Conservation (phyloP, 1,284 basidiomycete genomes). For the Marasmius tenuissimus region DNA sequence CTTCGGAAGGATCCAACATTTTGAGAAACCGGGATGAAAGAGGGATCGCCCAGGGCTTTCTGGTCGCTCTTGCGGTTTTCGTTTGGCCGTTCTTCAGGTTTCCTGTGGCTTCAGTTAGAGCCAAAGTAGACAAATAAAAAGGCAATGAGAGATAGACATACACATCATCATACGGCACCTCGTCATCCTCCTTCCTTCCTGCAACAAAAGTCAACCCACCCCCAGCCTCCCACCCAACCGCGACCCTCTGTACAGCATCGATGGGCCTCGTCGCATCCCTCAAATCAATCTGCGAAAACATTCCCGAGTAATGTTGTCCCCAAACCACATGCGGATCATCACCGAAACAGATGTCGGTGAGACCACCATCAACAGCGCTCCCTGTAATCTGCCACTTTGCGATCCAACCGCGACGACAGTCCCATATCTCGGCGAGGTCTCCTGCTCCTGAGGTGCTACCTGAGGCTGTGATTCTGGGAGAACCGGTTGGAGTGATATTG, state of each 20-base stretch:
- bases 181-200: constrained; percentile 58
- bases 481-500: background rate
- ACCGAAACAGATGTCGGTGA: constrained; percentile 71
- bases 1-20: constrained; percentile 49
- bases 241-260: constrained; percentile 67
- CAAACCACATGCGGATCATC: constrained; percentile 73
- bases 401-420: constrained; percentile 78
- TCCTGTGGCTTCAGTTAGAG: constrained; percentile 33
- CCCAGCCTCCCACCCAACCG: constrained; percentile 68
- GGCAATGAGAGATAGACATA: constrained; percentile 36
- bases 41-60: constrained; percentile 55
- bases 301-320: constrained; percentile 75
- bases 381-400: constrained; percentile 79
- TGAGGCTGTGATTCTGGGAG: background rate
- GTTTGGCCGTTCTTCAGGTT: constrained; percentile 44
- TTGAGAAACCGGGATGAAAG: constrained; percentile 50
- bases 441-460: constrained; percentile 15
- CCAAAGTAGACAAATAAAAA: constrained; percentile 2
- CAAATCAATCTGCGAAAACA: constrained; percentile 80
- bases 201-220: constrained; percentile 73
- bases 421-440: constrained; percentile 84
- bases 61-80: constrained; percentile 32
- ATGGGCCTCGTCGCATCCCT: constrained; percentile 62
- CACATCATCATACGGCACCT: constrained; percentile 86
- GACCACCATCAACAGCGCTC: constrained; percentile 63